Evolutionary conservation across 2,329 filamentous ascomycete genomes (phyloP), one percentile per base, ranked within the genome.

Genomic region (Trichoderma polysporum): DNA sequence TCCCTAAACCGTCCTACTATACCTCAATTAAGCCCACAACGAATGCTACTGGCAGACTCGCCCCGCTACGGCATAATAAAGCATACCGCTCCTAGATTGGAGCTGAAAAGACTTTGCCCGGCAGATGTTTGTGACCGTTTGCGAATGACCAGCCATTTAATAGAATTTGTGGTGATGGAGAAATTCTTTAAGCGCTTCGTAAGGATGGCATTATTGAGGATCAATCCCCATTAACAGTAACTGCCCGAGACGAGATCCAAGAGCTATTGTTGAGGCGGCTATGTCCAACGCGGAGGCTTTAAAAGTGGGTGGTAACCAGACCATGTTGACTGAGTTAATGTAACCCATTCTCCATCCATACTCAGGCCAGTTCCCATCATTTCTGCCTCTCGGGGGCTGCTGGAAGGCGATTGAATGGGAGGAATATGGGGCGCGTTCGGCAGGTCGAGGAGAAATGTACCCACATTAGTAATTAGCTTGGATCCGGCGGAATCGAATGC

Each of bases 391-490:
- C n/a, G n/a, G n/a, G n/a, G n/a, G n/a, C n/a, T n/a, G n/a, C 17
- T 35, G 29, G 4, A 19, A 39, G 17, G 37, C n/a, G n/a, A n/a
- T n/a, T n/a, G n/a, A n/a, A n/a, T n/a, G n/a, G n/a, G n/a, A n/a
- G n/a, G n/a, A n/a, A n/a, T n/a, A n/a, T n/a, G n/a, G n/a, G n/a
- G n/a, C n/a, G n/a, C n/a, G n/a, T n/a, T 22, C 41, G 31, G 45
- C 22, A 45, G 58, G 15, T 52, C 22, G 19, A 61, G 15, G 1
- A 3, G 12, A 29, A 67, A 4, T 12, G 31, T 33, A 33, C 66
- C 66, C 17, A 67, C 53, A 54, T 64, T 67, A 27, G 66, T 67
- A n/a, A 33, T 19, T 10, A 67, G 31, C 7, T 13, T 47, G 9
- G 41, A 50, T 13, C 52, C 52, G 4, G 29, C n/a, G 33, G 66